A percentile compares a stretch with the other conserved stretches of the same genome.
phyloP scores from a whole-genome alignment of 495 filamentous ascomycete species.

The Annulohypoxylon moriforme region DNA sequence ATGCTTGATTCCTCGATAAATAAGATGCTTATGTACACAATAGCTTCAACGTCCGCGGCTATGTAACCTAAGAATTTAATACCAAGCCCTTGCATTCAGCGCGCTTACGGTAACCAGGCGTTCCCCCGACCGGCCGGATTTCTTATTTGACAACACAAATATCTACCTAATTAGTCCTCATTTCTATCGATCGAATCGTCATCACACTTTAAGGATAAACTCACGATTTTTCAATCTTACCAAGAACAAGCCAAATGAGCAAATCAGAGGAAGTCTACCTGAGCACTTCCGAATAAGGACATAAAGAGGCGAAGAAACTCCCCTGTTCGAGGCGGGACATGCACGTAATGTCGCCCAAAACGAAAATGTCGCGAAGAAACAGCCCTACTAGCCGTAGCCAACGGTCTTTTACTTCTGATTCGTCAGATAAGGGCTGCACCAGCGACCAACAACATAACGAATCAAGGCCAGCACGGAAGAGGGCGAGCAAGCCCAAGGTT shows the following conservation, averaged over 20 bases:
- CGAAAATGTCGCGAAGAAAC: slow-evolving; percentile 30
- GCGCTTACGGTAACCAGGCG: slow-evolving; percentile 18
- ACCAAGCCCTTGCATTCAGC: slow-evolving; percentile 30
- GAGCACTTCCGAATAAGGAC: not conserved
- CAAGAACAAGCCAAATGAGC: slow-evolving; percentile 15
- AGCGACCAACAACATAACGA: slow-evolving; percentile 23
- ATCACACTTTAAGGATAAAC: not conserved
- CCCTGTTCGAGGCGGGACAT: slow-evolving; percentile 2
- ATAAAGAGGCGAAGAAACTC: not conserved
- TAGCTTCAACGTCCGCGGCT: slow-evolving; percentile 7
- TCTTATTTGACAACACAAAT: slow-evolving; percentile 22
- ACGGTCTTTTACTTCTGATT: slow-evolving; percentile 34
- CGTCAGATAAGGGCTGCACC: slow-evolving; percentile 27
- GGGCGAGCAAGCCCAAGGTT: slow-evolving; percentile 47
- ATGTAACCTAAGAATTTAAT: slow-evolving; percentile 7
- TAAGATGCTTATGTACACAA: slow-evolving; percentile 25
- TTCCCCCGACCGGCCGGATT: slow-evolving; percentile 1
- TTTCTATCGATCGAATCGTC: slow-evolving; percentile 25
- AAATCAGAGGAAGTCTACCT: slow-evolving; percentile 18
- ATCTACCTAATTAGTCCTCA: slow-evolving; percentile 10
- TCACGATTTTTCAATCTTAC: not conserved
- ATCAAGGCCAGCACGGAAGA: slow-evolving; percentile 36
- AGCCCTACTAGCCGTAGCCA: slow-evolving; percentile 32
- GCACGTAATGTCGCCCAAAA: slow-evolving; percentile 15
- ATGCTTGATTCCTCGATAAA: slow-evolving; percentile 6